Evolutionary conservation across 768 basidiomycete genomes (phyloP).

Genomic region (Tubosaeta brunneosetosa): DNA sequence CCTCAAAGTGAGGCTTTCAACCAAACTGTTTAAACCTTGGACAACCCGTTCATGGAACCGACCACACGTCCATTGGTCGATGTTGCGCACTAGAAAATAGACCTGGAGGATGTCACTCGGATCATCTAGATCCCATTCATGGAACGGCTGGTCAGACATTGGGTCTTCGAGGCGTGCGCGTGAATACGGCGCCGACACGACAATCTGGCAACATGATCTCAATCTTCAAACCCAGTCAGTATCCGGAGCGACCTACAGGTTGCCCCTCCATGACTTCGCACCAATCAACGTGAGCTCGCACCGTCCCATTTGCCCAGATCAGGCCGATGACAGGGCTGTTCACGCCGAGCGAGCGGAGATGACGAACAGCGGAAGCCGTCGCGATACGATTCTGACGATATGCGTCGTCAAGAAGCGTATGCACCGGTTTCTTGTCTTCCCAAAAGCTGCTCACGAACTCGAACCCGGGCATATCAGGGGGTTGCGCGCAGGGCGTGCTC

Average conservation of each 20-base stretch:
- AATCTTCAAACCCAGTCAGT: background rate
- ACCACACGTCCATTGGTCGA: slow-evolving; percentile 48
- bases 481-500: slow-evolving; percentile 44
- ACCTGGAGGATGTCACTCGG: slow-evolving; percentile 45
- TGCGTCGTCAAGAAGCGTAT: slow-evolving; percentile 46
- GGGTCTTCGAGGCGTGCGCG: slow-evolving; percentile 14
- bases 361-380: slow-evolving; percentile 45
- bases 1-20: slow-evolving; percentile 31
- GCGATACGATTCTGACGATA: slow-evolving; percentile 58
- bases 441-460: slow-evolving; percentile 53
- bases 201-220: slow-evolving; percentile 30
- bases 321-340: slow-evolving; percentile 48
- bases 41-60: slow-evolving; percentile 39
- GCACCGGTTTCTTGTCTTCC: slow-evolving; percentile 58
- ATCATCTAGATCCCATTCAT: slow-evolving; percentile 46
- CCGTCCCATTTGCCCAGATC: slow-evolving; percentile 48
- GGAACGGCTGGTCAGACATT: slow-evolving; percentile 29
- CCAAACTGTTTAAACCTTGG: slow-evolving; percentile 36
- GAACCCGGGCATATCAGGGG: slow-evolving; percentile 44
- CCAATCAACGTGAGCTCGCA: slow-evolving; percentile 57
- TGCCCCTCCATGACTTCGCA: slow-evolving; percentile 32
- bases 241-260: slow-evolving; percentile 29
- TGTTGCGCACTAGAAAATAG: slow-evolving; percentile 48
- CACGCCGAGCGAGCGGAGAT: slow-evolving; percentile 45
- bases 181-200: slow-evolving; percentile 48